Conservation (phyloP, 192 early-diverging fungal species). For the Backusella circina region DNA sequence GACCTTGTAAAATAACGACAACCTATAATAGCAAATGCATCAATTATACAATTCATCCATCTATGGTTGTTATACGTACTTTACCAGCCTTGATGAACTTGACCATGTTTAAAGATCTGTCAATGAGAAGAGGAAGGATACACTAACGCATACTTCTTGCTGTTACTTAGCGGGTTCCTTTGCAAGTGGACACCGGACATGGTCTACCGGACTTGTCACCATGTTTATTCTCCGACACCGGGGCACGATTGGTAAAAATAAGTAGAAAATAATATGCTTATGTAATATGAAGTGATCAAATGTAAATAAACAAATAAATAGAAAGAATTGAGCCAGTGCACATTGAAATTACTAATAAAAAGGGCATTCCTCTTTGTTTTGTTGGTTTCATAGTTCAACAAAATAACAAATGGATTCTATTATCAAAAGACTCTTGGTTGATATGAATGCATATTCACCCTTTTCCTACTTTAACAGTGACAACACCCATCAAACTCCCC, state of each 20-base stretch:
- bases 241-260: no score
- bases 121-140: constrained; percentile 11
- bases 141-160: no score
- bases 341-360: background rate
- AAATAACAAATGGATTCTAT: background rate
- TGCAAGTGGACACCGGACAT: no score
- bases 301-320: background rate
- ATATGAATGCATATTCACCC: background rate
- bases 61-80: constrained; percentile 30
- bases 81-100: constrained; percentile 60
- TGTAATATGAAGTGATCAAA: no score
- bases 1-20: constrained; percentile 96
- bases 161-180: no score
- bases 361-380: background rate
- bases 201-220: no score
- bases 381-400: background rate
- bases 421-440: background rate
- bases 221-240: no score
- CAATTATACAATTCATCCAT: constrained; percentile 28
- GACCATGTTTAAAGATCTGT: constrained; percentile 35
- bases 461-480: background rate
- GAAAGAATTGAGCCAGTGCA: background rate
- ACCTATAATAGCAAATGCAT: constrained; percentile 61
- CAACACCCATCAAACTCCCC: background rate
- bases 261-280: no score